Conservation (phyloP, 1,284 basidiomycete species). For the Puccinia novopanici region DNA sequence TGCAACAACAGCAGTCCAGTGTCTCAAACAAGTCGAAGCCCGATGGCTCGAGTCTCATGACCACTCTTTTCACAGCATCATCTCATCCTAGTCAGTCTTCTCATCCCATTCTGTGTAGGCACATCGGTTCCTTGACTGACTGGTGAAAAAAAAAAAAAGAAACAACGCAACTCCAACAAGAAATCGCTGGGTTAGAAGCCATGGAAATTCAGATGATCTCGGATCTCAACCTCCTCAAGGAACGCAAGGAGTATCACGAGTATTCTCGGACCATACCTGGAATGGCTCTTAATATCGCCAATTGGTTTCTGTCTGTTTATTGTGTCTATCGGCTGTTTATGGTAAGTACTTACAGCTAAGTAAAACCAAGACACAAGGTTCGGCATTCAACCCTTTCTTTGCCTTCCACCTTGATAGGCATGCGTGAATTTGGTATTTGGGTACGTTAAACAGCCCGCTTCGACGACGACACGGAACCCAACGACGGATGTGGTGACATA, state of each 20-base stretch:
- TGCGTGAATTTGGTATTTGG: slow-evolving; percentile 59
- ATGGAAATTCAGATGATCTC: slow-evolving; percentile 60
- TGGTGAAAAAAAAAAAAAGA: slow-evolving; percentile 50
- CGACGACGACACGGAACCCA: slow-evolving; percentile 30
- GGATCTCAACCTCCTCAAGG: slow-evolving; percentile 58
- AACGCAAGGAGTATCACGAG: slow-evolving; percentile 57
- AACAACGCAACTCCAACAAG: slow-evolving; percentile 58
- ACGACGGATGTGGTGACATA: slow-evolving; percentile 56
- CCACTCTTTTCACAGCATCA: slow-evolving; percentile 51
- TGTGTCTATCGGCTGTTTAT: slow-evolving; percentile 58
- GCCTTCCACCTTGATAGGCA: slow-evolving; percentile 53
- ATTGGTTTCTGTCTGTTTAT: slow-evolving; percentile 60
- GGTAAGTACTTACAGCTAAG: slow-evolving; percentile 49
- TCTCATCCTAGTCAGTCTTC: slow-evolving; percentile 25
- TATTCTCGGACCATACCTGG: slow-evolving; percentile 58
- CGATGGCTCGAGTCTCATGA: slow-evolving; percentile 51
- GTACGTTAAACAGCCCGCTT: slow-evolving; percentile 12
- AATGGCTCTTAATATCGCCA: slow-evolving; percentile 56
- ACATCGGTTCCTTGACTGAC: no score
- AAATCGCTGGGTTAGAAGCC: slow-evolving; percentile 59
- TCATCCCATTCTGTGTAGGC: slow-evolving; percentile 5
- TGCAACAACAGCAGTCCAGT: slow-evolving; percentile 51
- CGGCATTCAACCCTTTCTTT: no score
- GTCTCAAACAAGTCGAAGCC: slow-evolving; percentile 51
- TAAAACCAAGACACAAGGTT: no score